Evolutionary conservation across 768 basidiomycete genomes (phyloP), one percentile per base, ranked within the genome.

Genomic region (Cystobasidium onofrii): DNA sequence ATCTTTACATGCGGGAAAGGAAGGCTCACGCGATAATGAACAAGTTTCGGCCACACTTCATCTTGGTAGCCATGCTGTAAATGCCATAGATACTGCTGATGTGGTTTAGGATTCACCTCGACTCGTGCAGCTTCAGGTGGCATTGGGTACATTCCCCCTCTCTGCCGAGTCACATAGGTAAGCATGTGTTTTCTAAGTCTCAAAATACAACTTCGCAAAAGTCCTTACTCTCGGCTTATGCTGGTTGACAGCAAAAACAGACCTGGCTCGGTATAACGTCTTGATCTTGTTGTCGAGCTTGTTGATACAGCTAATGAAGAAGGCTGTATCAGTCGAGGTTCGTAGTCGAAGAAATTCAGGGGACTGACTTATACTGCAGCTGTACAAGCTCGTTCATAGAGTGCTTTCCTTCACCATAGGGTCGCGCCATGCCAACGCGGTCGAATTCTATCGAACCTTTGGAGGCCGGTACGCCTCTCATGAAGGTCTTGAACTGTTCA

Each of bases 71-170:
- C 57, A 20, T 60, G 57, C 23, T 60, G 57, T 13, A 60, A 23
- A 15, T 64, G 63, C 63, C 63, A 64, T 23, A 39, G 20, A 64
- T 64, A 64, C 25, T 64, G 36, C 25, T 36, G 31, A 36, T 64
- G 43, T 23, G 63, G 33, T 23, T 46, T 64, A 17, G 63, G 36
- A 15, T 64, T 64, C n/a, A 46, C 20, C 41, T 41, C 63, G 25
- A 41, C 36, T 36, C 12, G 36, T 23, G 27, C 25, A 46, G 43
- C 43, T 18, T 64, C 63, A 2, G 63, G 36, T 41, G 63, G 63
- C 63, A 64, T 64, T 41, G 63, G 63, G 43, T 64, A 64, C 63
- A 60, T 60, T 25, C 57, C 57, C 31, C 57, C 57, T 60, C 33
- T 60, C 57, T 60, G 57, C 57, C n/a, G n/a, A n/a, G n/a, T n/a